Conservation (phyloP, 192 early-diverging fungal genomes). For the Backusella psychrophila region DNA sequence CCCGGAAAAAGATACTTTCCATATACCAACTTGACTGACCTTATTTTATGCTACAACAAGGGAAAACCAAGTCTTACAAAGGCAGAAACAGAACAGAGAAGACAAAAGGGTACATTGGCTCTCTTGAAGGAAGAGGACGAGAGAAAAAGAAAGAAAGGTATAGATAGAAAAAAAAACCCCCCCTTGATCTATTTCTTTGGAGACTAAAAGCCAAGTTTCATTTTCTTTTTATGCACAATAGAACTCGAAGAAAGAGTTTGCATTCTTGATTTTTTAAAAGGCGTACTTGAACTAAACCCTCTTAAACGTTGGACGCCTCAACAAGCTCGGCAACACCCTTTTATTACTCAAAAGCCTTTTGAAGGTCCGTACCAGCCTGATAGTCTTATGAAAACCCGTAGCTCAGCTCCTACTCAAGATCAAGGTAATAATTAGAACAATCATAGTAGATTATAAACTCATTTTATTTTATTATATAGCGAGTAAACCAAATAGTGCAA, state of each 20-base stretch:
- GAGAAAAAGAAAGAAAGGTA: not conserved
- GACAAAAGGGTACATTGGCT: not conserved
- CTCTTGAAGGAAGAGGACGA: not conserved
- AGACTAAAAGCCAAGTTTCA: not conserved
- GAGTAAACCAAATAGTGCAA: not conserved
- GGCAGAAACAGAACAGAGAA: not conserved
- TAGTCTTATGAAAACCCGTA: not conserved
- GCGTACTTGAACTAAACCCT: constrained; percentile 86
- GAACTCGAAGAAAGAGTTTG: constrained; percentile 68
- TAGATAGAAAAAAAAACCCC: not conserved
- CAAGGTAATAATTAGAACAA: not conserved
- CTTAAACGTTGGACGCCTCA: constrained; percentile 95
- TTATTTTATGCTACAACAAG: constrained; percentile 1
- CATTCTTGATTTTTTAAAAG: constrained; percentile 90
- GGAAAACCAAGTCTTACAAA: constrained; percentile 5
- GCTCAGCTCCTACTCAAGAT: not conserved
- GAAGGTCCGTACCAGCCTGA: constrained; percentile 64
- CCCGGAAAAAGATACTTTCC: constrained; percentile 1
- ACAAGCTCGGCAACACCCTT: constrained; percentile 92
- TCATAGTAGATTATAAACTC: not conserved
- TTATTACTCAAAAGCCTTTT: constrained; percentile 87
- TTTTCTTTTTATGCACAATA: constrained; percentile 18
- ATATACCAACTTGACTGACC: constrained; percentile 1
- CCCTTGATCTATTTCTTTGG: not conserved
- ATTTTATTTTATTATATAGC: not conserved